Evolutionary conservation across 257 asterid species (phyloP), one percentile per base, ranked within the genome.

Genomic region (Parsonsia alboflavescens): DNA sequence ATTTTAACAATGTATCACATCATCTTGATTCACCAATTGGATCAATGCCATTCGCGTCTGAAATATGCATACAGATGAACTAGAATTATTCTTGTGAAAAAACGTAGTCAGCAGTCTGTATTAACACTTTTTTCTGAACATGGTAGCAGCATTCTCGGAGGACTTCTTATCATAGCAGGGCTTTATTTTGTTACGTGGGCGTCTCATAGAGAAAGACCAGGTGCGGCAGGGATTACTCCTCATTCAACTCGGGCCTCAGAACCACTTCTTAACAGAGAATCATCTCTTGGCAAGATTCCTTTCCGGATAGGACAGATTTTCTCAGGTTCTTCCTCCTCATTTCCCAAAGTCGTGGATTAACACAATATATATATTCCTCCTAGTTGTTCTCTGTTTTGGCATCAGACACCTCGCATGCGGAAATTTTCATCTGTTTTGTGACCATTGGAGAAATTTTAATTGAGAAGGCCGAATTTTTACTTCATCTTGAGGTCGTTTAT

Each of bases 131-230:
- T 44, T 49, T 6, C 1, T 70, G 13, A 10, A 41, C 17, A 46
- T 75, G 56, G 44, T 76, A 80, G 75, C 98, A 94, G 98, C 86
- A 84, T 95, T 74, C 41, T 90, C 10, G 98, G 99, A 80, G 99
- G 98, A 56, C 59, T 86, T 76, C 84, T 94, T 58, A 90, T 94
- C 39, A 83, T 92, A 70, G 92, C 85, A 12, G 99, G 99, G 75
- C 97, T 94, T 73, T 94, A 92, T 86, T 58, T 89, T 89, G 97
- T 95, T 68, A 95, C 99, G 13, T 92, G 97, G 97, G 97, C 96
- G 68, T 90, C 99, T 10, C 74, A 83, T 77, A 80, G 85, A 78
- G 97, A 89, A 70, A 87, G 41, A 78, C 88, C 74, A 61, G 80
- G 80, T 49, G n/a, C 79, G 42, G 46, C 11, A 15, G 87, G 85